Evolutionary conservation across 352 stramenopile genomes (phyloP), one percentile per base, ranked within the genome.

Genomic region (Aphanomyces stellatus): DNA sequence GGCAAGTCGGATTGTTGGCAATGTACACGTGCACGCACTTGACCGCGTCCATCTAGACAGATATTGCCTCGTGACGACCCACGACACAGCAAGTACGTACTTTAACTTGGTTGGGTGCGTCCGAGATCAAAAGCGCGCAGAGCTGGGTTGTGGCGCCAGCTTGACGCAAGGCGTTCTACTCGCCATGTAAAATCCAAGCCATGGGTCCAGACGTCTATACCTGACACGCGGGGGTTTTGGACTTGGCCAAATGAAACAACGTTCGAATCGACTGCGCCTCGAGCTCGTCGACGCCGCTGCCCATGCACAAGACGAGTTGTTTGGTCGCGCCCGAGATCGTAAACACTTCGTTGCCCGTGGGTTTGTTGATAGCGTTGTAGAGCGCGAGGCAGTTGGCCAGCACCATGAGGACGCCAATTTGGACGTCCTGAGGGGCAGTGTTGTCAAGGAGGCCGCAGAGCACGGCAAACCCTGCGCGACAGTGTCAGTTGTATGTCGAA

Each of bases 11-110:
- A 60, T 92, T 91, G 62, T 92, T 87, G 24, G 75, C 68, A 31
- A 91, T 78, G 62, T 82, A 95, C 40, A 76, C 76, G 41, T 88
- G 89, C 27, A 95, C 37, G 33, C 86, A 92, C 4, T 82, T 77
- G 1, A 76, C 81, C 3, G 80, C 81, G 71, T 95, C 84, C 7
- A 91, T 63, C 1, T 84, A 82, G 22, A 25, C 31, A 55, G 59
- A n/a, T 34, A 25, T 64, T 0, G 33, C 5, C n/a, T n/a, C n/a
- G n/a, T 28, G 19, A 7, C 11, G n/a, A 53, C 17, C 10, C 19
- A 41, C 1, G 30, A 25, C 5, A 34, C 25, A 43, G 7, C 10
- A 57, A 6, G 8, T 28, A 28, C 57, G 28, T 35, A 56, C 60
- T 31, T 67, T 59, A 24, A 67, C 60, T 24, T 55, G 34, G 22